Evolutionary conservation across 306 rosid species (phyloP), one percentile per base, ranked within the genome.

Genomic region (Rubus idaeus): DNA sequence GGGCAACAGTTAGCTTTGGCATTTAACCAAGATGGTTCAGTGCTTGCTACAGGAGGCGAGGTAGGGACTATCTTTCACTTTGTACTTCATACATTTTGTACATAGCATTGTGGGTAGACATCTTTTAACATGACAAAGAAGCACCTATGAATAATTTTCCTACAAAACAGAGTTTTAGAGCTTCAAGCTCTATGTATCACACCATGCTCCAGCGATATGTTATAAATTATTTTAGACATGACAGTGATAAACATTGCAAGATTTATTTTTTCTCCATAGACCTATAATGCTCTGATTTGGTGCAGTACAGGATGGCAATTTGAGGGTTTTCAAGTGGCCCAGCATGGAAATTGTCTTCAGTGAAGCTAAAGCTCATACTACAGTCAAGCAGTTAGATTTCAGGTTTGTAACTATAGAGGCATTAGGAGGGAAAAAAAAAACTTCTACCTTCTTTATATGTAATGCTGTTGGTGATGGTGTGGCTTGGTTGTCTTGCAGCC

Each of bases 261-360:
- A 64, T 47, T 71, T 66, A 14, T 58, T 39, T 81, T 69, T 18
- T 67, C 41, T 10, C 10, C 65, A 70, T 79, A 63, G 74, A 78
- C 76, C 67, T 84, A 67, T 91, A 77, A 87, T 84, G 74, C 56
- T 82, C 81, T 83, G 64, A 69, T 84, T 90, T 89, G 86, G 71
- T 95, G 93, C 89, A 82, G 93, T 88, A 82, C 94, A 95, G 99
- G 91, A 92, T 87, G 99, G 97, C 21, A 86, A 78, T 75, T 84
- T 95, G 80, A 92, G 87, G 88, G 85, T 92, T 86, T 86, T 95
- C 75, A 88, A 92, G 89, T 95, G 97, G 97, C 97, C 99, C 66
- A 89, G 94, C 89, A 80, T 89, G 97, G 91, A 88, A 83, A 79
- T 81, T 79, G 81, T 90, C 81, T 84, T 95, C 63, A 67, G 85